Base-by-base conservation (phyloP, 2,329 filamentous ascomycete genomes). In the Niveomyces coronatus region DNA sequence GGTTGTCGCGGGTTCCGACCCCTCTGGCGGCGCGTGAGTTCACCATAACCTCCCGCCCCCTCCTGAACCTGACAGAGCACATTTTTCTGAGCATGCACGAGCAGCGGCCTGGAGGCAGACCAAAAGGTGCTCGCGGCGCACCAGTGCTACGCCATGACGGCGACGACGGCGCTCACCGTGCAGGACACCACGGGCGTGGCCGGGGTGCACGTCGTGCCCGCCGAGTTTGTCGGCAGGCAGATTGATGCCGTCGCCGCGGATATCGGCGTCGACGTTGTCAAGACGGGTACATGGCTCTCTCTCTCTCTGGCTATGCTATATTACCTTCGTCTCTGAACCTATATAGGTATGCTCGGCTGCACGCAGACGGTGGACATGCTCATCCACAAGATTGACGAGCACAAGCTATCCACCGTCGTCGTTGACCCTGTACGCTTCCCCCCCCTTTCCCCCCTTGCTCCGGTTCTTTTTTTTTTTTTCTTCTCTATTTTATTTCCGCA, bases 121-220 rank as follows among this genome's bases (percentile, higher is more conserved):
- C 88, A 96, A 55, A 94, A 94, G 58, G 87, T 94, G 44, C 82
- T 94, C 44, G 83, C 87, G 31, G 85, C 85, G 14, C 87, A 96
- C 72, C 80, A 82, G 43, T 91, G 85, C 63, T 96, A 96, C 68
- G 87, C 86, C 43, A 93, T 95, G 79, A 95, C 89, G 35, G 86
- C 88, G 16, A 95, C 89, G 9, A 93, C 89, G 11, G 89, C 89
- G 15, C 66, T 98, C 53, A 98, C 91, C n/a, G 88, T 86, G 13
- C 91, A 96, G 55, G 94, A 96, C 60, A 98, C 91, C 0, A 70
- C 74, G 37, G 86, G 86, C 4, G 87, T 96, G 11, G 69, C 77
- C 44, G 85, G 73, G 46, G 85, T 96, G 36, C 85, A 94, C 53
- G 65, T 82, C 40, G 75, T 84, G 7, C 89, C 89, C 0, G 67